Conservation (phyloP, 2,329 filamentous ascomycete species). For the Spiromastix sp. region DNA sequence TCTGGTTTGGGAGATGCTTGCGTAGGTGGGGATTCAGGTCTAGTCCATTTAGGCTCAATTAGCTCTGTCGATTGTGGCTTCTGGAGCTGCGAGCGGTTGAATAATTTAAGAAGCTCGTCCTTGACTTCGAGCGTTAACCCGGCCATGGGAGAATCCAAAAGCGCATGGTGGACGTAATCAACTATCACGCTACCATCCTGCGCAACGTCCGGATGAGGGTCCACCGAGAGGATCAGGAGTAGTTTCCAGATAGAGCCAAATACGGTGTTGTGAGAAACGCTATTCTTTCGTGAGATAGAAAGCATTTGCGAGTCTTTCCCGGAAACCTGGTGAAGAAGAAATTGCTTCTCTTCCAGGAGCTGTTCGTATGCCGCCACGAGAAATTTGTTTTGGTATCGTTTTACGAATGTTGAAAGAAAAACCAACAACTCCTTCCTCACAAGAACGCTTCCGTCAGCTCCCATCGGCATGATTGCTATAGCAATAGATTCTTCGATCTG, state of each 20-base stretch:
- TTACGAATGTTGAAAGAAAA: conserved; percentile 85
- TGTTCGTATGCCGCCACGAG: conserved; percentile 87
- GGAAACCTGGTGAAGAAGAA: conserved; percentile 41
- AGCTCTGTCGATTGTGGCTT: conserved; percentile 31
- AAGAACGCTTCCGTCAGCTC: conserved; percentile 85
- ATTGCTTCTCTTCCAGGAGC: conserved; percentile 69
- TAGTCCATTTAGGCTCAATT: conserved; percentile 22
- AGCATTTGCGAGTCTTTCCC: conserved; percentile 18
- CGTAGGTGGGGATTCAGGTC: conserved; percentile 39
- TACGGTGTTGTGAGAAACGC: conserved; percentile 73
- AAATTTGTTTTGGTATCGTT: conserved; percentile 86
- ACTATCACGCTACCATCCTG: conserved; percentile 74
- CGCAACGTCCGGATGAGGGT: conserved; percentile 89
- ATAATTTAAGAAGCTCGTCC: conserved; percentile 46
- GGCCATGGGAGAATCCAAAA: conserved; percentile 69
- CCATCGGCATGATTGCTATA: conserved; percentile 80
- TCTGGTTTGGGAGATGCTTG: conserved; percentile 43
- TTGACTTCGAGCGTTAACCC: conserved; percentile 60
- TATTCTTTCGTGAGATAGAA: conserved; percentile 31
- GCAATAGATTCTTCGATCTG: conserved; percentile 86
- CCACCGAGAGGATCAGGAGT: conserved; percentile 77
- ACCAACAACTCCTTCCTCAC: conserved; percentile 88
- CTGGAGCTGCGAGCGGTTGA: conserved; percentile 19
- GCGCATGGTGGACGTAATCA: conserved; percentile 69
- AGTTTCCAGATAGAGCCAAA: conserved; percentile 95